Evolutionary conservation across 257 asterid genomes (phyloP).

Genomic region (Anisodus acutangulus): DNA sequence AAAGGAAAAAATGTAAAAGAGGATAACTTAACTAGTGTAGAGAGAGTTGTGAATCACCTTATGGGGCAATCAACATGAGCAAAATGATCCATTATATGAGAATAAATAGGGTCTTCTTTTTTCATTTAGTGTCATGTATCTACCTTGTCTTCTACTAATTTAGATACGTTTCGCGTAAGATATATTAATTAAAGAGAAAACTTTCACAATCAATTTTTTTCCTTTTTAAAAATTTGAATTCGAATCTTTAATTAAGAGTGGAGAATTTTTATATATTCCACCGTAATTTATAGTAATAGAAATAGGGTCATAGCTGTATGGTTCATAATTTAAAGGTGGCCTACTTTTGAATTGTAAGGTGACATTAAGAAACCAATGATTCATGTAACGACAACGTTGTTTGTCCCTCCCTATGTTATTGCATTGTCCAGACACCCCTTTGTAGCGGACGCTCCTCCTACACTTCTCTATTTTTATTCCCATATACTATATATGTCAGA

Average conservation of each 20-base stretch:
- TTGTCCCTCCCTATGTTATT: conserved; percentile 14
- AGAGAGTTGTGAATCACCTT: background rate
- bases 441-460: conserved; percentile 28
- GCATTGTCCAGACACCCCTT: background rate
- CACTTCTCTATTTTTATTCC: background rate
- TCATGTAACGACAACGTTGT: conserved; percentile 23
- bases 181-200: no score
- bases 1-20: background rate
- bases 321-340: background rate
- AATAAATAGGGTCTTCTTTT: background rate
- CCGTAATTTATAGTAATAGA: rapidly evolving
- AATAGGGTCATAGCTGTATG: background rate
- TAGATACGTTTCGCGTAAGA: no score
- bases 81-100: background rate
- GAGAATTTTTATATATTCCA: no score
- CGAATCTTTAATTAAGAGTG: no score
- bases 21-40: background rate
- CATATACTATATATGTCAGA: background rate
- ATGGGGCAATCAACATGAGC: background rate
- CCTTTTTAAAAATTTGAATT: no score
- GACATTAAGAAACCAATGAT: conserved; percentile 29
- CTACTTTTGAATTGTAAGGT: background rate
- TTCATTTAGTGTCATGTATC: no score
- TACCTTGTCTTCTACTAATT: no score
- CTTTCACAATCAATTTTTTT: no score